A percentile compares a stretch with the other conserved stretches of the same genome.
Evolutionary conservation across 176 grass and related monocot species (phyloP).

Genomic region (Pontederia paniculata): DNA sequence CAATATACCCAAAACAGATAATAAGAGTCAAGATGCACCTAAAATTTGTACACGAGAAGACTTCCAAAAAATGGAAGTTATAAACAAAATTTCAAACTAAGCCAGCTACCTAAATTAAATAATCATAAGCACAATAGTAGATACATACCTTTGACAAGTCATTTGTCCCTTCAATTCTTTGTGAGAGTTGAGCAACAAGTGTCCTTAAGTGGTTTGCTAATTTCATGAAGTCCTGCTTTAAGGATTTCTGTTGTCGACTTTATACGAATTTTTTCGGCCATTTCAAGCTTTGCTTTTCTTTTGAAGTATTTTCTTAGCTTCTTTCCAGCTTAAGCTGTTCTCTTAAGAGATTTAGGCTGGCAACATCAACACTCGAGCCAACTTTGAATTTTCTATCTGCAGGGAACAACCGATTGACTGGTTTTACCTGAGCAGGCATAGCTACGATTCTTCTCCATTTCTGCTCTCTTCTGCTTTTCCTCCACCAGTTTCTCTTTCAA

Average conservation of each 20-base stretch:
- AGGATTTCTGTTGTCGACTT: slow-evolving; percentile 41
- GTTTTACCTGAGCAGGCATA: neutral
- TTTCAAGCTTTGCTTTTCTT: slow-evolving; percentile 55
- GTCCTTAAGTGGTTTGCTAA: slow-evolving; percentile 51
- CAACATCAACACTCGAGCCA: slow-evolving; percentile 26
- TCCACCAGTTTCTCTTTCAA: slow-evolving; percentile 56
- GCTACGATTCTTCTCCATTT: slow-evolving; percentile 28
- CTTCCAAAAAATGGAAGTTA: too few relatives aligned
- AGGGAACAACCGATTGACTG: neutral
- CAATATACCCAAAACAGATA: too few relatives aligned
- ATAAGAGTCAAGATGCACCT: too few relatives aligned
- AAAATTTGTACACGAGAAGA: too few relatives aligned
- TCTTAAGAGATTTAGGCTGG: slow-evolving; percentile 55
- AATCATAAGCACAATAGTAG: neutral
- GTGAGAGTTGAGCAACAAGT: slow-evolving; percentile 32
- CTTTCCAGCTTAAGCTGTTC: slow-evolving; percentile 92
- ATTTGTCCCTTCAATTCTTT: slow-evolving; percentile 3
- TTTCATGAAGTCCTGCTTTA: slow-evolving; percentile 62
- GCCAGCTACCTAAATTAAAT: neutral
- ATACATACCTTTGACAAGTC: slow-evolving; percentile 4
- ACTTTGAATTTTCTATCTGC: slow-evolving; percentile 1
- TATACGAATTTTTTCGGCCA: slow-evolving; percentile 46
- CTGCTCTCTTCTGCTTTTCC: slow-evolving; percentile 48
- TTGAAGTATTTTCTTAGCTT: slow-evolving; percentile 54
- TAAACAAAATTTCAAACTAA: neutral